Evolutionary conservation across 2,329 filamentous ascomycete genomes (phyloP), one percentile per base, ranked within the genome.

Genomic region (Chaetomium olivaceum): DNA sequence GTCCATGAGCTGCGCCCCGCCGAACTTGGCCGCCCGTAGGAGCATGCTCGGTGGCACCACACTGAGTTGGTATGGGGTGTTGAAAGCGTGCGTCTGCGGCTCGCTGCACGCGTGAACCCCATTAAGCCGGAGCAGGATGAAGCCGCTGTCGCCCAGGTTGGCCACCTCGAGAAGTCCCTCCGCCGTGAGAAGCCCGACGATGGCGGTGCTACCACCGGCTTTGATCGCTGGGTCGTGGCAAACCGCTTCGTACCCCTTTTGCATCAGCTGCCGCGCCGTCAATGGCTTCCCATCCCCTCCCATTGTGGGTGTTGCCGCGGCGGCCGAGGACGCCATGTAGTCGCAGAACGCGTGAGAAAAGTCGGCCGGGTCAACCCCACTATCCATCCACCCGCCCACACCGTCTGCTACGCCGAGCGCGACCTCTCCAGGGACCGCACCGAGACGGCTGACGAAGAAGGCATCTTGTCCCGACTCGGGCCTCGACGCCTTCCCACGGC

Each of bases 121-220:
- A 71, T 94, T 96, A 29, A 92, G 85, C 16, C 93, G 88, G 67
- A 98, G 83, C 68, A 96, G 90, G 63, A 98, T 85, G 76, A 93
- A 98, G 36, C 95, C 95, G 29, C 93, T 97, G 80, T 99, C 95
- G 70, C 95, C 95, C 39, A 99, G 83, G 78, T 99, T 99, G 67
- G 95, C 95, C 62, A 96, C 88, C 74, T 97, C 91, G 55, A 98
- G 81, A 33, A 80, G 85, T 14, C 95, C 95, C 72, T 91, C 84
- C 1, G 86, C 84, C 61, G 86, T 83, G 27, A 90, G 89, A 55
- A 97, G 83, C 14, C 88, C 94, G n/a, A 99, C 86, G 71, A 92
- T 93, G 29, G 95, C 95, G 4, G 95, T 99, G 76, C 92, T 96
- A 19, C 95, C 94, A 58, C 95, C 95, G 1, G 92, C 95, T 29